A percentile compares a stretch with the other conserved stretches of the same genome.
Conservation (phyloP, 495 filamentous ascomycete genomes). For the Lasiosphaeria hispida region DNA sequence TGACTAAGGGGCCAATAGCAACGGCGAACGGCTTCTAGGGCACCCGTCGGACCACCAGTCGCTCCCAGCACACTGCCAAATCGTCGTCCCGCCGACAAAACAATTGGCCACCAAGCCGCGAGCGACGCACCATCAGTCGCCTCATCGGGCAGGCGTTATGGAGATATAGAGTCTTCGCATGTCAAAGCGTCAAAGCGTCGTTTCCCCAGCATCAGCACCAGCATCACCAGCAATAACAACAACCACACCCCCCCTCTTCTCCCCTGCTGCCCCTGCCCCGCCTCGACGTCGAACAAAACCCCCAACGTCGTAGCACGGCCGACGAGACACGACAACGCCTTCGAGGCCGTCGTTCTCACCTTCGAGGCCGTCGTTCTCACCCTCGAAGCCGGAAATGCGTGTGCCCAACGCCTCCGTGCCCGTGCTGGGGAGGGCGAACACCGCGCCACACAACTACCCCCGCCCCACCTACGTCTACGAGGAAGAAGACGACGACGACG, state of each 20-base stretch:
- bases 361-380: constrained; percentile 3
- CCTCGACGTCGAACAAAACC: constrained; percentile 15
- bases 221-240: constrained; percentile 22
- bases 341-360: constrained; percentile 5
- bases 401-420: constrained; percentile 30
- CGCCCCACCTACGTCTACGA: constrained; percentile 29
- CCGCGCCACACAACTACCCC: constrained; percentile 24
- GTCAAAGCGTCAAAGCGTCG: constrained; percentile 24
- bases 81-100: constrained; percentile 31
- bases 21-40: constrained; percentile 27
- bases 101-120: constrained; percentile 42
- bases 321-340: constrained; percentile 9
- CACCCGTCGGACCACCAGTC: constrained; percentile 34
- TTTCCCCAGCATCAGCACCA: constrained; percentile 15
- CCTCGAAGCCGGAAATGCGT: constrained; percentile 23
- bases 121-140: constrained; percentile 40
- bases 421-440: constrained; percentile 11
- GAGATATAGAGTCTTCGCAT: constrained; percentile 33
- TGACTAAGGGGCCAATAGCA: constrained; percentile 45
- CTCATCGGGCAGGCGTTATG: constrained; percentile 32
- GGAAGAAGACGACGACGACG: constrained; percentile 24
- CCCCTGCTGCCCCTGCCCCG: constrained; percentile 8
- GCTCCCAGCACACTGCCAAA: constrained; percentile 35
- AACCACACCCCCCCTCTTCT: constrained; percentile 10
- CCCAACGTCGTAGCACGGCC: constrained; percentile 12